Base-by-base conservation (phyloP, 371 early-diverging fungal species). In the Mortierella sp. region DNA sequence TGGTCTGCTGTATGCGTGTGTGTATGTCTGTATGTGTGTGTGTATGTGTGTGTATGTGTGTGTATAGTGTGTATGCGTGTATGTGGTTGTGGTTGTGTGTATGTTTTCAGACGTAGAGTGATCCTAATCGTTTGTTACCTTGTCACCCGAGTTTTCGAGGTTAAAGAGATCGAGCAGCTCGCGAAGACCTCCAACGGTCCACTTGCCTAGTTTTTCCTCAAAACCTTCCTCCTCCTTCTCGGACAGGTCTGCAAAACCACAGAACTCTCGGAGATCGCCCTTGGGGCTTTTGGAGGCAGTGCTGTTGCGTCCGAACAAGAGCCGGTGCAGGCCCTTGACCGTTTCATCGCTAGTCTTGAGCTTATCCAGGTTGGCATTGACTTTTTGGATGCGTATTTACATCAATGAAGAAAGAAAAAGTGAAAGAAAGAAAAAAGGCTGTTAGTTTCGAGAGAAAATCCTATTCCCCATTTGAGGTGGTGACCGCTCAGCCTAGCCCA, bases 121-220 rank as follows among this genome's bases (percentile, higher is more conserved):
- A 5, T 37, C 3, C 5, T 5, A 37, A 37, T 37, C 37, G 9
- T 3, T 9, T 9, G 37, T 37, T 79, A 79, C 79, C 79, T 79
- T 79, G 61, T 79, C 79, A 57, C 79, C 79, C 6, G 69, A 69
- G 43, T 65, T 53, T 57, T 79, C 79, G 45, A 79, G 70, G 60
- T 79, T 79, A 64, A 79, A 79, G 46, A 79, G 51, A 23, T 79
- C 79, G n/a, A 72, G 61, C 47, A 79, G 72, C 45, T 79, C 79
- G 25, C 79, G 79, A 66, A 79, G 79, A 18, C 72, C 72, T 23
- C 62, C 66, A 29, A 79, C 79, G 44, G 73, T 72, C 79, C 79
- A 79, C 51, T 62, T 68, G 66, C 79, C 79, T 23, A 79, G 66
- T 60, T 72, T 79, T 50, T 79, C 79, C 23, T 79, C 79, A 9